Evolutionary conservation across 2,329 filamentous ascomycete species (phyloP), one percentile per base, ranked within the genome.

Genomic region (Penicillium sp.): DNA sequence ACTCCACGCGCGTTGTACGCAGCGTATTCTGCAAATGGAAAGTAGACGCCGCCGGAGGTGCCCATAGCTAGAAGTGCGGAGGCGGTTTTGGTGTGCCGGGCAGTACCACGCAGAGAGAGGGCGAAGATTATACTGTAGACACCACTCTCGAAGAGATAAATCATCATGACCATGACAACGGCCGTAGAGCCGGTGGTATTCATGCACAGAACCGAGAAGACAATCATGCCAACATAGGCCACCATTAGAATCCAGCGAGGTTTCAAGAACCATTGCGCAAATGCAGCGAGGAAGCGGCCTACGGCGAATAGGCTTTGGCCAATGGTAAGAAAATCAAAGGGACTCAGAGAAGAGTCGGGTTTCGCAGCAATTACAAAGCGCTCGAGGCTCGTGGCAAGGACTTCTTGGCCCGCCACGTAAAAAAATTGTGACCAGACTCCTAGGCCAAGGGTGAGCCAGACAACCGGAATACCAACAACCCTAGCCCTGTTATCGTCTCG

Each of bases 361-460:
- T 72, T 70, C 7, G 80, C 74, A 4, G 67, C 55, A 1, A 56
- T 27, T 25, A 84, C 68, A 54, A 83, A 84, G 2, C 71, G 63
- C 25, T 70, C 64, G 52, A 83, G 82, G 13, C 74, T 76, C 8
- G 78, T 80, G 2, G 82, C 79, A 21, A 84, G 72, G 27, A 80
- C 78, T 72, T 88, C 85, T 67, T 88, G 85, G 0, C 78, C 83
- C 13, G 84, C 85, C 1, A 86, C 81, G 61, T 87, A 88, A 72
- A 82, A 85, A 65, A 84, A 87, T 61, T 83, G 80, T 11, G 80
- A 78, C 65, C 84, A 79, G 1, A 83, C 72, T 0, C 81, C 85
- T 3, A 86, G 63, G 1, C 67, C 80, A 1, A 88, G 77, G 0
- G 83, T 85, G 52, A 85, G 69, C 79, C 81, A 86, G 44, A 86